Evolutionary conservation across 2,329 filamentous ascomycete species (phyloP), one percentile per base, ranked within the genome.

Genomic region (Fusarium guadeloupense): DNA sequence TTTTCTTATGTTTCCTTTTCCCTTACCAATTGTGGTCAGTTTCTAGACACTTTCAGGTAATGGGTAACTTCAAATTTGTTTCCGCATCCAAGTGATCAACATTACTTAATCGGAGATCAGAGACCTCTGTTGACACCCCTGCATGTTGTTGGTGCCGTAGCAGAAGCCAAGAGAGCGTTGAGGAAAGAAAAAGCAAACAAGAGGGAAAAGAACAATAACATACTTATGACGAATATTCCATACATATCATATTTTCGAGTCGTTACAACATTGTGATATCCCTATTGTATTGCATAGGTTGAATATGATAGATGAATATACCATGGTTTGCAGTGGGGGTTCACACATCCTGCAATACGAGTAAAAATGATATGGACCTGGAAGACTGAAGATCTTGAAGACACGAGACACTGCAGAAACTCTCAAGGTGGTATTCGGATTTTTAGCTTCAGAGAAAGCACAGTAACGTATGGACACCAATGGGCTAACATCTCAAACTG

Each of bases 31-130:
- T 21, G 17, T 13, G 17, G 5, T 21, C 23, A 38, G 25, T 45
- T 51, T n/a, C 6, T 6, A 14, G 28, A n/a, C 28, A 14, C 28
- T 13, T 31, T 31, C 28, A 14, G n/a, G 28, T 6, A n/a, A n/a
- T 49, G 39, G 31, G 48, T 37, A 9, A 35, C 53, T 59, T 31
- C 54, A 45, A n/a, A 30, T 34, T 25, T 47, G 30, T 37, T 38
- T 46, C 51, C 43, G 43, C 47, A 19, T 65, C 25, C 28, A 54
- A 40, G 38, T 47, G 49, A 64, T 63, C 60, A 47, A 35, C 51
- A 19, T 34, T 37, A 25, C 37, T 50, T 50, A 20, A 54, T 38
- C 51, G 43, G 61, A 42, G 56, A 58, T 23, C 42, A 42, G 45
- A 19, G 12, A 21, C 16, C 25, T 20, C 35, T 34, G 28, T 44